phyloP scores from a whole-genome alignment of 2,329 filamentous ascomycete species.

The Lecanoromycetidae sp. region DNA sequence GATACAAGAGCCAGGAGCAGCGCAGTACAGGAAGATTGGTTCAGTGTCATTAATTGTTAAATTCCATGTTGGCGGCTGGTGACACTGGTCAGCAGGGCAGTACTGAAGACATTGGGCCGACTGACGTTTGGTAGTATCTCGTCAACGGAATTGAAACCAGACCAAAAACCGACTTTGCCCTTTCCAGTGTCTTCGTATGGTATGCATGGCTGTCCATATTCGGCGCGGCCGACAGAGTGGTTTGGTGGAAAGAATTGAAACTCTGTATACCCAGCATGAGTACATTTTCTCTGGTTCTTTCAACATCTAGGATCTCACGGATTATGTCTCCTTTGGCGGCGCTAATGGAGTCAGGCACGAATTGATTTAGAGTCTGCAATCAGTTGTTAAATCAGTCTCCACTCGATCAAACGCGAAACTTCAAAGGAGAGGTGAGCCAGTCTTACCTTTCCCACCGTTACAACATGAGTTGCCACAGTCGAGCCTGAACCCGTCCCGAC shows the following conservation, averaged over 20 bases:
- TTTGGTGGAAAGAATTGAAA: conserved; percentile 52
- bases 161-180: conserved; percentile 43
- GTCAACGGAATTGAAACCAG: conserved; percentile 37
- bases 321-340: conserved; percentile 8
- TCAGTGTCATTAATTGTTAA: conserved; percentile 46
- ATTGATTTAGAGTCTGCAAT: neutral
- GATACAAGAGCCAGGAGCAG: conserved; percentile 53
- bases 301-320: neutral
- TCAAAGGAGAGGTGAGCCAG: no score
- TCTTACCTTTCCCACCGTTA: conserved; percentile 5
- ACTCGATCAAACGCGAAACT: neutral
- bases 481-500: neutral
- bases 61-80: conserved; percentile 28
- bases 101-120: neutral
- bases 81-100: neutral
- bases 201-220: conserved; percentile 49
- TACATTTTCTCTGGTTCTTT: neutral
- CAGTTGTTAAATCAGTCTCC: neutral
- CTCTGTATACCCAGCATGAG: neutral
- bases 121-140: conserved; percentile 36
- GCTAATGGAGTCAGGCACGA: neutral
- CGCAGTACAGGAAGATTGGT: conserved; percentile 60
- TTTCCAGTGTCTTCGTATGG: conserved; percentile 44
- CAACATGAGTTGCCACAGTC: conserved; percentile 3
- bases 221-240: conserved; percentile 52